phyloP scores from a whole-genome alignment of 352 stramenopile genomes.

The Phytopythium kandeliae region DNA sequence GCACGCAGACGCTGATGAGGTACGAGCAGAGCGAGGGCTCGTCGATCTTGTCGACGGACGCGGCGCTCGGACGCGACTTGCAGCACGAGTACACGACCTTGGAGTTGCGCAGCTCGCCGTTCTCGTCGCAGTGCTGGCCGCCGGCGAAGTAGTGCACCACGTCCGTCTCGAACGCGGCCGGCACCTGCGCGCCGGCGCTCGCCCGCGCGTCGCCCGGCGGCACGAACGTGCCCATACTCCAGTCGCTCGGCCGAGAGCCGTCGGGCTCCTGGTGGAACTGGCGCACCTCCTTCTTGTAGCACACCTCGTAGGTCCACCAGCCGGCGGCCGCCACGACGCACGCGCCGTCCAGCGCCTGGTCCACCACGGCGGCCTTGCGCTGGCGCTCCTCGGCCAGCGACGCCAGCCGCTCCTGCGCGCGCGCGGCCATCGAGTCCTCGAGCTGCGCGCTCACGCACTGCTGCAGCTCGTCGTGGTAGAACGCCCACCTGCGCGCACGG shows the following conservation, averaged over 20 bases:
- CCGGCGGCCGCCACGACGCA: slow-evolving; percentile 55
- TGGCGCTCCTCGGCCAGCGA: slow-evolving; percentile 23
- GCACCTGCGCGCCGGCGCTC: slow-evolving; percentile 16
- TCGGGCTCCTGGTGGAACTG: slow-evolving; percentile 80
- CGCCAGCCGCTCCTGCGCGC: slow-evolving; percentile 31
- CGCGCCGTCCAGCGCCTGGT: slow-evolving; percentile 37
- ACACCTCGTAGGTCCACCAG: slow-evolving; percentile 86
- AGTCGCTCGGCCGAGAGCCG: slow-evolving; percentile 63
- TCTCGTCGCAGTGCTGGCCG: slow-evolving; percentile 82
- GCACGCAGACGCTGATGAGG: slow-evolving; percentile 75
- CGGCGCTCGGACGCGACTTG: slow-evolving; percentile 40
- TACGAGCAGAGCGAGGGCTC: slow-evolving; percentile 81
- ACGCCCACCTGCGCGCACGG: slow-evolving; percentile 61
- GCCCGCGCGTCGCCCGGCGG: slow-evolving; percentile 18
- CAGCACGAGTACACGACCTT: slow-evolving; percentile 80
- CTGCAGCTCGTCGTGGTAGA: slow-evolving; percentile 75
- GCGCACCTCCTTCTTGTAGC: slow-evolving; percentile 74
- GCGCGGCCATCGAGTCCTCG: slow-evolving; percentile 39
- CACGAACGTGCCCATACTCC: slow-evolving; percentile 78
- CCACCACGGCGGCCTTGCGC: slow-evolving; percentile 37
- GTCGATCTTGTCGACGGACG: slow-evolving; percentile 70
- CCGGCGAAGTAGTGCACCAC: slow-evolving; percentile 69
- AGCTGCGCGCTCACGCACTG: slow-evolving; percentile 61
- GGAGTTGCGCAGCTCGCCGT: slow-evolving; percentile 61
- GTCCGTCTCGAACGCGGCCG: slow-evolving; percentile 26